Percentiles rank a stretch among this genome's conserved stretches.
phyloP scores from a whole-genome alignment of 371 early-diverging fungal species.

The Mycotypha africana region DNA sequence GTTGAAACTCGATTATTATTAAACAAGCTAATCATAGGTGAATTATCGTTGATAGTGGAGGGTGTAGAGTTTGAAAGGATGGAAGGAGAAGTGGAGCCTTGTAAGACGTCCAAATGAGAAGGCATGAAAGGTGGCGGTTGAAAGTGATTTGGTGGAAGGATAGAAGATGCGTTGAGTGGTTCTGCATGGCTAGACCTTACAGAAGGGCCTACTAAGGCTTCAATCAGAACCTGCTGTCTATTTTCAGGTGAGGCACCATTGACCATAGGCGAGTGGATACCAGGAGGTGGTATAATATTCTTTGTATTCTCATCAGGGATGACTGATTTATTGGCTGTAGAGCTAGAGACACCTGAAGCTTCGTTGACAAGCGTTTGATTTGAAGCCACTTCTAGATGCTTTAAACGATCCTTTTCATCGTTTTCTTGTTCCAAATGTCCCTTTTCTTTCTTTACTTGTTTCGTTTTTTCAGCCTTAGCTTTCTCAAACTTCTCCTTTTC shows the following conservation, averaged over 20 bases:
- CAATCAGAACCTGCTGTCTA: constrained; percentile 17
- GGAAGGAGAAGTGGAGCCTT: constrained; percentile 2
- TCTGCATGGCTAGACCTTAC: not conserved
- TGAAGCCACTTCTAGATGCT: constrained; percentile 41
- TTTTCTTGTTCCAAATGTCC: constrained; percentile 38
- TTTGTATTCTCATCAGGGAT: no score
- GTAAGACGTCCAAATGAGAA: constrained; percentile 10
- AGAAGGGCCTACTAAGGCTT: constrained; percentile 14
- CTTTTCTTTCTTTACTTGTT: not conserved
- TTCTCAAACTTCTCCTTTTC: not conserved
- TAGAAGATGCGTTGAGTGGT: not conserved
- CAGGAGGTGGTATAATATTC: constrained; percentile 3
- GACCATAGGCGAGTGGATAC: not conserved
- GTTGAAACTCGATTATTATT: not conserved
- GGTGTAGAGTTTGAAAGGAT: not conserved
- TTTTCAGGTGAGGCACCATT: no score
- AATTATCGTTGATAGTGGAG: constrained; percentile 1
- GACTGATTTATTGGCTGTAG: not conserved
- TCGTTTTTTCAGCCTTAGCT: not conserved
- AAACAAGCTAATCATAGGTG: constrained; percentile 10
- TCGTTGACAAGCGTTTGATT: no score
- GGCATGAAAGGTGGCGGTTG: constrained; percentile 7
- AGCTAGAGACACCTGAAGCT: no score
- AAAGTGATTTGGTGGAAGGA: constrained; percentile 2
- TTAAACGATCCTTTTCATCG: constrained; percentile 30